Evolutionary conservation across 306 rosid genomes (phyloP), one percentile per base, ranked within the genome.

Genomic region (Ormosia emarginata): DNA sequence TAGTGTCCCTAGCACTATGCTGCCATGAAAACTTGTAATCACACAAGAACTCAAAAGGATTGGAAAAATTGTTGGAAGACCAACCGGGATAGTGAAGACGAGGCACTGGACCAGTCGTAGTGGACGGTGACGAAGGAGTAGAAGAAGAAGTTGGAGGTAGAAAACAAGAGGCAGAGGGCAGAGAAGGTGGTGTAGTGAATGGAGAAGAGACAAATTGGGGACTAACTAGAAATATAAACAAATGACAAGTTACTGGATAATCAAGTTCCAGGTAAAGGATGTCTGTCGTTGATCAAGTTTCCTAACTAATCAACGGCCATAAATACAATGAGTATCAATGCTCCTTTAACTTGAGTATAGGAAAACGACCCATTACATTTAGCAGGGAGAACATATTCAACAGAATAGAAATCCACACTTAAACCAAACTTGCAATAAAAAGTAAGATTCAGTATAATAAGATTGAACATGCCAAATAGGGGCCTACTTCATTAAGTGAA

Each of bases 11-110:
- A 65, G 57, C 8, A 8, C 39, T 69, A 58, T 64, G 74, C 7
- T 47, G 63, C 46, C 74, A 56, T 15, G 88, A 83, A 70, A 78
- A 76, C 64, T 85, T 82, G 79, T 59, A 77, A 57, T 75, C 82
- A 57, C 69, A 84, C 83, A 90, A 75, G 72, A 94, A 65, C 61
- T 15, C 64, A 59, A 77, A 10, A 18, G 88, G 90, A 69, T 83
- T 84, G 7, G 75, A 80, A 63, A 62, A 80, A 66, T 32, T 6
- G 64, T 11, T 15, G 15, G 5, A 47, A 11, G 4, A 24, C 24
- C 24, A 11, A n/a, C 10, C n/a, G 3, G 3, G 53, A 3, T 49
- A 15, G 5, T 49, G 55, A 49, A 49, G 13, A 11, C 15, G 3
- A 46, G 10, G 52, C 5, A 11, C 6, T 3, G 13, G 55, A 15